Evolutionary conservation across 176 grass and related monocot species (phyloP).

Genomic region (Carex scoparia): DNA sequence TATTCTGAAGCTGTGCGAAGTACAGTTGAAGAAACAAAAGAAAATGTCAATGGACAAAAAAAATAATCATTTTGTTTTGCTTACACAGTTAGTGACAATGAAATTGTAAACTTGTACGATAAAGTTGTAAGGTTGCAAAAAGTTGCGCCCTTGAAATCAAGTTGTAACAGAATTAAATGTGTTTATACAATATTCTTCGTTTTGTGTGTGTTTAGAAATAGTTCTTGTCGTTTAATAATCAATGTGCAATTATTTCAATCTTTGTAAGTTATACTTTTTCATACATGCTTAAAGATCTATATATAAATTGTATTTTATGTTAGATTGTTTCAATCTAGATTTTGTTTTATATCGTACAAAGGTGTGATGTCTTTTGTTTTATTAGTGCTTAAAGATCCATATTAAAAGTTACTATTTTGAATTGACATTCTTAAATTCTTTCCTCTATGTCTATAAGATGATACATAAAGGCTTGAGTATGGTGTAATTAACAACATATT

Average conservation of each 20-base stretch:
- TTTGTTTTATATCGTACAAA: not conserved
- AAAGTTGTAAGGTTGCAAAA: slow-evolving; percentile 20
- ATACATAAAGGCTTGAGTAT: not conserved
- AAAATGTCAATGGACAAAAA: slow-evolving; percentile 3
- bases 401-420: not conserved
- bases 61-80: slow-evolving; percentile 1
- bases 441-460: not conserved
- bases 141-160: slow-evolving; percentile 2
- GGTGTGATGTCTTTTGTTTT: not conserved
- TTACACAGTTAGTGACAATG: slow-evolving; percentile 14
- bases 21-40: slow-evolving; percentile 26
- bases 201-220: not conserved
- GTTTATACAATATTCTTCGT: slow-evolving; percentile 4
- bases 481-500: no score
- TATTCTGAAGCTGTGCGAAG: slow-evolving; percentile 51
- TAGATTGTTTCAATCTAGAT: not conserved
- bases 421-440: not conserved
- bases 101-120: slow-evolving; percentile 10
- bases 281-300: not conserved
- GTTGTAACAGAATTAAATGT: slow-evolving; percentile 20
- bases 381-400: not conserved
- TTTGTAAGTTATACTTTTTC: not conserved
- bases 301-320: no score
- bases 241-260: not conserved
- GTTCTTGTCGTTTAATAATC: not conserved